These are phyloP conservation scores for Pleurostoma richardsiae DNA, from an alignment of 2,329 filamentous ascomycete species.

Conservation along the genomic window DNA sequence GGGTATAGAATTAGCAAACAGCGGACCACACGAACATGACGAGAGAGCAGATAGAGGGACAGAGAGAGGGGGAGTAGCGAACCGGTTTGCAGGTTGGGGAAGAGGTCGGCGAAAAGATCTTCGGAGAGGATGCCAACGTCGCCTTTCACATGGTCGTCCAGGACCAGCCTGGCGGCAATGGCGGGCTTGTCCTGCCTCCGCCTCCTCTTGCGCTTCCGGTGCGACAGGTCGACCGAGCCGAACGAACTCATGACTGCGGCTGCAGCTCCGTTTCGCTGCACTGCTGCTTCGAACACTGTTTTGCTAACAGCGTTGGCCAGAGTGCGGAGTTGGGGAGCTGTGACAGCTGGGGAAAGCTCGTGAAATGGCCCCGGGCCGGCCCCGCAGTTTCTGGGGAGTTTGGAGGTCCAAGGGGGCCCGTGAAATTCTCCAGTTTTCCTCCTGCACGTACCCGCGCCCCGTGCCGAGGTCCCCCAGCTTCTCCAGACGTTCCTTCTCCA, in stretches of 20 bases:
- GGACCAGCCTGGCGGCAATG: constrained; percentile 72
- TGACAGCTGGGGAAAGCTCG: too few species aligned
- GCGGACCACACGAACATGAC: constrained; percentile 10
- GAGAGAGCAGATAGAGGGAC: constrained; percentile 8
- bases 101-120: constrained; percentile 78
- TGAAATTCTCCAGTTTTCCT: too few species aligned
- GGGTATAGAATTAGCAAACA: constrained; percentile 5
- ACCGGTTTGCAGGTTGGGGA: constrained; percentile 56
- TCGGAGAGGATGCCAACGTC: constrained; percentile 83
- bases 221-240: constrained; percentile 12
- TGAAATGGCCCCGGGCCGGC: too few species aligned
- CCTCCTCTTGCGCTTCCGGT: constrained; percentile 41
- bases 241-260: constrained; percentile 16
- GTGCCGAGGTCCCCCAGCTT: too few species aligned
- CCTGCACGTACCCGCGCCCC: too few species aligned
- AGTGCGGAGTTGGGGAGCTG: too few species aligned
- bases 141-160: constrained; percentile 80
- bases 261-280: background rate
- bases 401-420: too few species aligned
- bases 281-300: too few species aligned
- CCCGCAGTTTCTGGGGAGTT: too few species aligned
- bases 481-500: too few species aligned
- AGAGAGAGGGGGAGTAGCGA: constrained; percentile 1
- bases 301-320: too few species aligned
- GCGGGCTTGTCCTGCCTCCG: constrained; percentile 66